Evolutionary conservation across 805 yeast species (phyloP), one percentile per base, ranked within the genome.

Genomic region (Candida koratica): DNA sequence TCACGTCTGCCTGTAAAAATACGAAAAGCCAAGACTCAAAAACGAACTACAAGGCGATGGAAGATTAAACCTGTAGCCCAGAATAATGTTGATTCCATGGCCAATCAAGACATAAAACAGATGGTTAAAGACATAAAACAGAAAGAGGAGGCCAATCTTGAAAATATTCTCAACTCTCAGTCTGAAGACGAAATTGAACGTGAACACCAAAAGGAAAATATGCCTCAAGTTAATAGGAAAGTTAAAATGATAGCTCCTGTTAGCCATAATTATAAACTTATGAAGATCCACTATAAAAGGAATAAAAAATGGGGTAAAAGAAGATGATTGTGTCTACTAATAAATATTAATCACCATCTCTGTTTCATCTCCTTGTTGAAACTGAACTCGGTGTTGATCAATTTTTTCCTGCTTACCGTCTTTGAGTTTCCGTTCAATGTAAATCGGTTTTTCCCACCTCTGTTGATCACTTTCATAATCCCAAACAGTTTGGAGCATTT

Each of bases 371-470:
- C 38, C 39, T 25, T 45, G 43, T 12, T 39, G 20, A 28, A 59
- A 47, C 37, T 61, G 67, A 4, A 61, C 63, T 37, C 65, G 45
- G 6, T 47, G 37, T 31, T 45, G 42, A 12, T 29, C 13, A 17
- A 13, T 15, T 9, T 17, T 17, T 6, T 8, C 16, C 6, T 22
- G 25, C 7, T 13, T 5, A 10, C 24, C n/a, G 10, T 19, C 24
- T 10, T 13, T 3, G n/a, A 4, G 23, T 31, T 17, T 22, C 24
- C 28, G 36, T 12, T 43, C 29, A 10, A 56, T 37, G 45, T 76
- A 77, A 0, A 60, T 55, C 0, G 82, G 81, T 36, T 67, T 72
- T 32, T 64, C 69, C 77, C 84, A 81, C 48, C 69, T 75, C 8
- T 59, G 42, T 20, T 60, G 53, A 39, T 82, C 85, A 30, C 62